Conservation (phyloP, 768 basidiomycete genomes). For the Agaricus subrufescens region DNA sequence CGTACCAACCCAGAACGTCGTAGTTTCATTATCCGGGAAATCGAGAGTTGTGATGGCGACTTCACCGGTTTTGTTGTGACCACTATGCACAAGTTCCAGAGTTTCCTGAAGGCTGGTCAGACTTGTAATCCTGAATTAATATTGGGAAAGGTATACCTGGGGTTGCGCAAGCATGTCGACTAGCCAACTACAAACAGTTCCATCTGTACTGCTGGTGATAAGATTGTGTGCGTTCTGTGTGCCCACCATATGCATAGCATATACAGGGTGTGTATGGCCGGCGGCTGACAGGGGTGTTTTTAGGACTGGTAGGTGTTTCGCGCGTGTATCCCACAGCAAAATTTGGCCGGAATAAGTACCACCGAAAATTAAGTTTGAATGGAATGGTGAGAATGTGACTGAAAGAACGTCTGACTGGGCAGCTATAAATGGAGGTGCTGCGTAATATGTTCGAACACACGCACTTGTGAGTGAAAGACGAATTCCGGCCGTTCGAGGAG, state of each 20-base stretch:
- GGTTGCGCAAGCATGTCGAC: conserved; percentile 99
- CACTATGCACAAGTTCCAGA: conserved; percentile 80
- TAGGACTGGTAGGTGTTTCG: conserved; percentile 91
- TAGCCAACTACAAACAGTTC: conserved; percentile 95
- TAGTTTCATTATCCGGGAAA: conserved; percentile 94
- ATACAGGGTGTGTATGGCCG: conserved; percentile 98
- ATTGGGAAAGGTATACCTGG: conserved; percentile 49
- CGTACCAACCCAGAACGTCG: conserved; percentile 96
- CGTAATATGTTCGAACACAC: conserved; percentile 18
- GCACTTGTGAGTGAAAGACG: conserved; percentile 95
- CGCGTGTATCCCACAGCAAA: conserved; percentile 95
- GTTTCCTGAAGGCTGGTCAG: conserved; percentile 63
- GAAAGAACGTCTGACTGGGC: conserved; percentile 93
- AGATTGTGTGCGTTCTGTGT: conserved; percentile 98
- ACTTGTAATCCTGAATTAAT: background rate
- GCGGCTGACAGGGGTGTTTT: conserved; percentile 96
- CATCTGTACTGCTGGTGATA: conserved; percentile 95
- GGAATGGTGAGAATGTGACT: conserved; percentile 95
- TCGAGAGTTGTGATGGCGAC: conserved; percentile 92
- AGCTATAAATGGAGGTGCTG: background rate
- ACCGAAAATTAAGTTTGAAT: conserved; percentile 94
- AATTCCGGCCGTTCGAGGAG: conserved; percentile 95
- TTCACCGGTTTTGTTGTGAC: conserved; percentile 95
- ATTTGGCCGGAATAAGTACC: conserved; percentile 99
- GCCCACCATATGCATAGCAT: conserved; percentile 97